These are phyloP conservation scores for Lentinula boryana DNA, from an alignment of 768 basidiomycete genomes.

Conservation along the genomic window DNA sequence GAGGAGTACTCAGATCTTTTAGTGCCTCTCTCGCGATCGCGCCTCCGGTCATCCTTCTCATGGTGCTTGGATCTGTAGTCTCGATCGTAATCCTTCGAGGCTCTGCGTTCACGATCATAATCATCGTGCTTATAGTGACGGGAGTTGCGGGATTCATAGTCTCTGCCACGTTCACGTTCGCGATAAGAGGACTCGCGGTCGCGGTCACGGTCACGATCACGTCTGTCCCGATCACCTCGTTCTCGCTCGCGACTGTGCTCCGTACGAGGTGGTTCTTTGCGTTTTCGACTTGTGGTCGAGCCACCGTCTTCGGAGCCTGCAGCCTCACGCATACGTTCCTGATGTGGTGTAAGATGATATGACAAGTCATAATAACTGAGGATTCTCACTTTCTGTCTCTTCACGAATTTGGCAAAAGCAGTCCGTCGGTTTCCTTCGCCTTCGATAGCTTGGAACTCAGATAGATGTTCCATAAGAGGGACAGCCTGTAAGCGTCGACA, in stretches of 20 bases:
- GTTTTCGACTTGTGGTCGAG: constrained; percentile 72
- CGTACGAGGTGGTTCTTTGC: constrained; percentile 67
- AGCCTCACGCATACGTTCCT: constrained; percentile 74
- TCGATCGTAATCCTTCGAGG: constrained; percentile 32
- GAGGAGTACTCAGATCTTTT: constrained; percentile 10
- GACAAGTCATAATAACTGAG: constrained; percentile 7
- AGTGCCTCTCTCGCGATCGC: constrained; percentile 34
- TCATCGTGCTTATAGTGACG: constrained; percentile 4
- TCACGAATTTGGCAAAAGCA: constrained; percentile 85
- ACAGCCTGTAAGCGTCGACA: constrained; percentile 42
- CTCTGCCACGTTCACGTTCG: constrained; percentile 17
- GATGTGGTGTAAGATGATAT: background rate
- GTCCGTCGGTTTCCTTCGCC: constrained; percentile 79
- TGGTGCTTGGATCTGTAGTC: constrained; percentile 42
- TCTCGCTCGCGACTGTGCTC: constrained; percentile 44
- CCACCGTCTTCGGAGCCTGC: constrained; percentile 78
- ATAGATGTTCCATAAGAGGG: constrained; percentile 72
- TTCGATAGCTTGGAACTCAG: constrained; percentile 83
- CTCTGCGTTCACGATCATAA: constrained; percentile 8
- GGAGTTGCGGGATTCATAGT: background rate
- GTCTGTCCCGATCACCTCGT: constrained; percentile 30
- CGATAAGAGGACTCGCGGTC: constrained; percentile 25
- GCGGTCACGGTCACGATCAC: constrained; percentile 26
- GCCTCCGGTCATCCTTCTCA: constrained; percentile 47
- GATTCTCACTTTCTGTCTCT: constrained; percentile 73